Conservation (phyloP, 108 stramenopile genomes). For the Mayamaea pseudoterrestris region DNA sequence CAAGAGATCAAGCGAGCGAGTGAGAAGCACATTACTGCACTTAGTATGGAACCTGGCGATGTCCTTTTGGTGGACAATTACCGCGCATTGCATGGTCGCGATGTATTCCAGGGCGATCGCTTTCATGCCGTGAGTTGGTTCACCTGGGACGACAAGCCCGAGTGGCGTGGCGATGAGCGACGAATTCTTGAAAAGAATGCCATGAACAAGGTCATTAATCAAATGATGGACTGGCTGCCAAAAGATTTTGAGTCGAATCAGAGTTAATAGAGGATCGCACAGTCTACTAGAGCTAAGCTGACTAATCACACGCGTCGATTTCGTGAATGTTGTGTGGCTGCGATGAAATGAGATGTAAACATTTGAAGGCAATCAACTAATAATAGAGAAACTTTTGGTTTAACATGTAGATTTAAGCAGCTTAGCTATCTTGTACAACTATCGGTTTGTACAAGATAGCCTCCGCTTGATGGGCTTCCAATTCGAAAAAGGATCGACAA, state of each 20-base stretch:
- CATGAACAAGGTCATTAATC: slow-evolving; percentile 73
- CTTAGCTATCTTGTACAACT: too few relatives aligned
- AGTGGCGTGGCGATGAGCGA: slow-evolving; percentile 78
- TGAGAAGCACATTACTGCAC: slow-evolving; percentile 82
- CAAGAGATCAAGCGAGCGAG: slow-evolving; percentile 73
- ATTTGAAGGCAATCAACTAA: too few relatives aligned
- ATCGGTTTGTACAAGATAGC: too few relatives aligned
- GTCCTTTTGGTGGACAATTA: slow-evolving; percentile 88
- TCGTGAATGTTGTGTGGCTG: too few relatives aligned
- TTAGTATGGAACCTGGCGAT: slow-evolving; percentile 87
- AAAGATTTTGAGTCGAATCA: slow-evolving; percentile 86
- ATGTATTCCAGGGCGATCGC: slow-evolving; percentile 84
- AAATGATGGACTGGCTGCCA: slow-evolving; percentile 87
- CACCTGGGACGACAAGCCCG: slow-evolving; percentile 77
- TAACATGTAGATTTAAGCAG: too few relatives aligned
- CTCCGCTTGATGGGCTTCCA: too few relatives aligned
- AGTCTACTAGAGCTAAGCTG: slow-evolving; percentile 1
- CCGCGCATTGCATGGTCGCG: slow-evolving; percentile 81
- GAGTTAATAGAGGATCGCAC: slow-evolving; percentile 17
- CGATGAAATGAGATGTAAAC: too few relatives aligned
- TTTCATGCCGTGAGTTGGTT: slow-evolving; percentile 89
- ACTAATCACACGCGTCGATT: too few relatives aligned
- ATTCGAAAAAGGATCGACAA: too few relatives aligned
- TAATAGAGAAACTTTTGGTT: too few relatives aligned
- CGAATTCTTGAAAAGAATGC: slow-evolving; percentile 84